phyloP scores from a whole-genome alignment of 2,329 filamentous ascomycete species.

The Rugonectria rugulosa region DNA sequence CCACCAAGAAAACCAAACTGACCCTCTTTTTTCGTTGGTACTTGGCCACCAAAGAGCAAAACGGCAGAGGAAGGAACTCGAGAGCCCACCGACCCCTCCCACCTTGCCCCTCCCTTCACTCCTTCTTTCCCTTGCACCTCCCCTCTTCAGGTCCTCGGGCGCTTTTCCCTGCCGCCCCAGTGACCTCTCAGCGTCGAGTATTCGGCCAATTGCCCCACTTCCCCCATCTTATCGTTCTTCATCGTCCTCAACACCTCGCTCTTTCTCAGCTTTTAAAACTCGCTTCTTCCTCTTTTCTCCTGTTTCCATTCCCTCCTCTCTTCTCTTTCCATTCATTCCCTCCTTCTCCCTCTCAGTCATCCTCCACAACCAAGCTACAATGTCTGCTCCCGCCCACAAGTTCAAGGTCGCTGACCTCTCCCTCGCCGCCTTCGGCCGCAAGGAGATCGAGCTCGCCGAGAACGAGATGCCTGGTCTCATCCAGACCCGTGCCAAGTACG shows the following conservation, averaged over 20 bases:
- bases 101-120: conserved; percentile 21
- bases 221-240: conserved; percentile 32
- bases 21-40: conserved; percentile 20
- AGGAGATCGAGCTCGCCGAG: conserved; percentile 98
- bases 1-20: conserved; percentile 18
- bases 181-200: conserved; percentile 14
- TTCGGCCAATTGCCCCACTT: conserved; percentile 28
- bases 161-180: conserved; percentile 11
- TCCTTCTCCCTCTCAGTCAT: conserved; percentile 29
- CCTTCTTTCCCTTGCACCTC: conserved; percentile 26
- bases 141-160: conserved; percentile 21
- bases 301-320: conserved; percentile 32
- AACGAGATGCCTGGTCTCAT: conserved; percentile 98
- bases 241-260: conserved; percentile 25
- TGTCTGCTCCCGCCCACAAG: conserved; percentile 85
- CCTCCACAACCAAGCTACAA: conserved; percentile 48
- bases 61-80: conserved; percentile 1
- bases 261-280: conserved; percentile 21
- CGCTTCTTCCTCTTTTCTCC: conserved; percentile 33
- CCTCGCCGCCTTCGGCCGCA: conserved; percentile 97
- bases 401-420: conserved; percentile 99
- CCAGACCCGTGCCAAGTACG: conserved; percentile 92
- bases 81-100: conserved; percentile 23
- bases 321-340: conserved; percentile 30
- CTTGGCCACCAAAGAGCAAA: conserved; percentile 20